phyloP scores from a whole-genome alignment of 148 eudicot genomes.

The Fagopyrum tataricum region DNA sequence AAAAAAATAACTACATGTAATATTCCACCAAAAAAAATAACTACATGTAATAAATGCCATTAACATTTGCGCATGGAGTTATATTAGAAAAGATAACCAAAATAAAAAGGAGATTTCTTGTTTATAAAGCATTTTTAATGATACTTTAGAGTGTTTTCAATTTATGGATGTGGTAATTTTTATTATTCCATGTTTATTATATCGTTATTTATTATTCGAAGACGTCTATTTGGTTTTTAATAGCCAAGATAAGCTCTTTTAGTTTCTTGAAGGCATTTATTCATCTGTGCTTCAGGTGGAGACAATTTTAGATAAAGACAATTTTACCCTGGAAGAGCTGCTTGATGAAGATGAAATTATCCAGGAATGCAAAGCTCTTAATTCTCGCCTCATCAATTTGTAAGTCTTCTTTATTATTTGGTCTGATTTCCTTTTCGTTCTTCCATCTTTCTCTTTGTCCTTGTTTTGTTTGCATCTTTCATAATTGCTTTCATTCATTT shows the following conservation, averaged over 20 bases:
- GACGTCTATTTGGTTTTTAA: neutral
- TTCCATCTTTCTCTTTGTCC: neutral
- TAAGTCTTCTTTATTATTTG: constrained; percentile 18
- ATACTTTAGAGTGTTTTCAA: neutral
- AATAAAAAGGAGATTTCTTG: no score
- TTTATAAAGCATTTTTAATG: neutral
- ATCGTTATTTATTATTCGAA: neutral
- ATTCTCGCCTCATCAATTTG: constrained; percentile 90
- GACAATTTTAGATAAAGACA: constrained; percentile 78
- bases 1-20: no score
- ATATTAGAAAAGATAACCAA: neutral
- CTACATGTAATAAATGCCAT: no score
- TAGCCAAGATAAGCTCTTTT: neutral
- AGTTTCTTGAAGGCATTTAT: neutral
- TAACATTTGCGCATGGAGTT: neutral
- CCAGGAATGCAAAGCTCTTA: constrained; percentile 95
- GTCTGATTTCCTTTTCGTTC: neutral
- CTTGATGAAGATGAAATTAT: constrained; percentile 95
- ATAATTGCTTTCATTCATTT: neutral
- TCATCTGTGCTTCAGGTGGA: constrained; percentile 48
- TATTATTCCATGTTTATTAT: neutral
- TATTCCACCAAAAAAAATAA: no score
- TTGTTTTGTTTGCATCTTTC: neutral
- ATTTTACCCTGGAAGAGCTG: constrained; percentile 78
- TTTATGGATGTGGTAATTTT: neutral